A percentile compares a stretch with the other conserved stretches of the same genome.
Evolutionary conservation across 2,329 filamentous ascomycete genomes (phyloP).

Genomic region (Apiospora aurea): DNA sequence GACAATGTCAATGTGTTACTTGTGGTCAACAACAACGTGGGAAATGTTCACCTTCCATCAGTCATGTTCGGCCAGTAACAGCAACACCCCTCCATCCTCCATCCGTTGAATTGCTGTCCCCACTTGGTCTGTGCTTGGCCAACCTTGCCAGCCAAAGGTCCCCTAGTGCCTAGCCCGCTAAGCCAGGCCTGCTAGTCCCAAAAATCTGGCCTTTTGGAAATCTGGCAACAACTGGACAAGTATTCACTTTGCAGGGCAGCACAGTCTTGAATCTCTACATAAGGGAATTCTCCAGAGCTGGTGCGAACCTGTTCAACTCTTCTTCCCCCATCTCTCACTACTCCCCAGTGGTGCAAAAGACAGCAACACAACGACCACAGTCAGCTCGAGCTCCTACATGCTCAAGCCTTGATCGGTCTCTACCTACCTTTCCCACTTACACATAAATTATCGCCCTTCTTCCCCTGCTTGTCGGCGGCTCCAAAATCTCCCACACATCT

Average conservation of each 20-base stretch:
- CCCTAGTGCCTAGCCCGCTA: constrained; percentile 20
- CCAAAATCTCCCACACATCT: background rate
- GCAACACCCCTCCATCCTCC: too few species aligned
- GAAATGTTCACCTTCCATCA: background rate
- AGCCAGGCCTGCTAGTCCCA: constrained; percentile 37
- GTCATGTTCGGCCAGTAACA: too few species aligned
- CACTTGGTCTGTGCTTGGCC: background rate
- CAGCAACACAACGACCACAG: constrained; percentile 1
- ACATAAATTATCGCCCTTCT: background rate
- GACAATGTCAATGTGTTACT: background rate
- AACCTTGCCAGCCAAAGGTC: background rate
- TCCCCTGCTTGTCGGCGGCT: background rate
- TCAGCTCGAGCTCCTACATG: constrained; percentile 22
- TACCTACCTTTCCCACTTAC: constrained; percentile 7
- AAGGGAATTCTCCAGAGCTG: constrained; percentile 36
- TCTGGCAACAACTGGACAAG: constrained; percentile 38
- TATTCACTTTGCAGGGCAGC: constrained; percentile 27
- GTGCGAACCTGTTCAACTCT: constrained; percentile 30
- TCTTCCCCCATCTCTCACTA: constrained; percentile 33
- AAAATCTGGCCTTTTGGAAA: constrained; percentile 45
- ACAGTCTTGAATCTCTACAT: constrained; percentile 34
- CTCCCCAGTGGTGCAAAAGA: constrained; percentile 11
- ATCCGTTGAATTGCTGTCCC: background rate
- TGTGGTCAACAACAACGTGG: too few species aligned
- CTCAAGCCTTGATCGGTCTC: constrained; percentile 20